phyloP scores from a whole-genome alignment of 1,284 basidiomycete genomes.

The Hymenochaete sp. region DNA sequence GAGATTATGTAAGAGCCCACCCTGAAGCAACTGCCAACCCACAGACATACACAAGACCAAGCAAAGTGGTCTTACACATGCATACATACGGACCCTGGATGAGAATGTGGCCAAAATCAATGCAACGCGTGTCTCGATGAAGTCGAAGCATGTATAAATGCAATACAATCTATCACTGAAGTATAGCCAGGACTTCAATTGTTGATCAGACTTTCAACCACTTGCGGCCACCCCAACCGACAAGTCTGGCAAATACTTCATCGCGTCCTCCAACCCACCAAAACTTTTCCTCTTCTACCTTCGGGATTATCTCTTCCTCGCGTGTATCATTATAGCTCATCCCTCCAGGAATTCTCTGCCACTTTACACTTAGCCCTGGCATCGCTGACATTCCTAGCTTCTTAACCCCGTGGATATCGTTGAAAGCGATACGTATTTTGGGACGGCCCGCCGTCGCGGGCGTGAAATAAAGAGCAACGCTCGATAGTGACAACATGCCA shows the following conservation, averaged over 20 bases:
- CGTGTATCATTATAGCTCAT: conserved; percentile 8
- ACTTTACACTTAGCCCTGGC: conserved; percentile 44
- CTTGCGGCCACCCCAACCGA: conserved; percentile 36
- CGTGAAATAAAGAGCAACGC: conserved; percentile 43
- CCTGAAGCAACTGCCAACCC: too few relatives aligned
- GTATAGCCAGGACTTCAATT: not conserved
- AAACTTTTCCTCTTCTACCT: conserved; percentile 54
- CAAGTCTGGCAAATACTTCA: conserved; percentile 57
- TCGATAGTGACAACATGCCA: conserved; percentile 50
- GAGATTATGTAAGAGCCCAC: too few relatives aligned
- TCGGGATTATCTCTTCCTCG: conserved; percentile 27
- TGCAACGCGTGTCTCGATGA: not conserved
- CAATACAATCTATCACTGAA: not conserved
- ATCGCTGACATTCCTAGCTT: conserved; percentile 38
- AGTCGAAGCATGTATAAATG: too few relatives aligned
- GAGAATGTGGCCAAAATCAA: too few relatives aligned
- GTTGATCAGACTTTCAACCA: conserved; percentile 21
- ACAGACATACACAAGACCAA: too few relatives aligned
- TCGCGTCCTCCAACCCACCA: conserved; percentile 51
- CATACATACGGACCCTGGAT: too few relatives aligned
- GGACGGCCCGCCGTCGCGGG: conserved; percentile 39
- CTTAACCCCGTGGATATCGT: conserved; percentile 46
- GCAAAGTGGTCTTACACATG: too few relatives aligned
- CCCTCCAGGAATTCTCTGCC: conserved; percentile 27
- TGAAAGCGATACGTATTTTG: conserved; percentile 38